These are phyloP conservation scores for Pinus albicaulis DNA, from an alignment of 75 land plant genomes.

Conservation along the genomic window DNA sequence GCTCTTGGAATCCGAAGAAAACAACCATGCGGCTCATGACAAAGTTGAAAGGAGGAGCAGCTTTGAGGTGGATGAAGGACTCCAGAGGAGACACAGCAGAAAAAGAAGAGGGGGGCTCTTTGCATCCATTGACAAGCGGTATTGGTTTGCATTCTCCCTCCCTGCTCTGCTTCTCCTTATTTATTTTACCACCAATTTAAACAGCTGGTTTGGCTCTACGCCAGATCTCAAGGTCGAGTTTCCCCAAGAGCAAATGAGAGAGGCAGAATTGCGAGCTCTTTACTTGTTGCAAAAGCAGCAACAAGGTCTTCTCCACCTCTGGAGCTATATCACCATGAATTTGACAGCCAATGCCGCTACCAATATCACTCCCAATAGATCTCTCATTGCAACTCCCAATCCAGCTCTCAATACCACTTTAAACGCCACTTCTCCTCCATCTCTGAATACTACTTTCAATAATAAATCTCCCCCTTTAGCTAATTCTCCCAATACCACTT, in stretches of 20 bases:
- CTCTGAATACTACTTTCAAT: background rate
- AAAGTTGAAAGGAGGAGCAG: background rate
- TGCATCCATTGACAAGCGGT: slow-evolving; percentile 23
- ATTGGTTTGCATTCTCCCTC: slow-evolving; percentile 26
- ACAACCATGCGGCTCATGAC: background rate
- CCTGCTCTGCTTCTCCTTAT: slow-evolving; percentile 26
- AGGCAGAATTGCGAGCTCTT: slow-evolving; percentile 60
- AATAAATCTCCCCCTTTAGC: background rate
- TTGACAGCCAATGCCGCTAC: slow-evolving; percentile 6
- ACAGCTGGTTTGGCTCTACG: slow-evolving; percentile 1
- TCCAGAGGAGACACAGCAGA: slow-evolving; percentile 3
- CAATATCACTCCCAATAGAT: background rate
- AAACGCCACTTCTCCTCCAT: background rate
- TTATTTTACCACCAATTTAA: slow-evolving; percentile 1
- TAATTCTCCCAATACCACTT: background rate
- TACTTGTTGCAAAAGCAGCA: slow-evolving; percentile 58
- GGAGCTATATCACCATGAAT: slow-evolving; percentile 21
- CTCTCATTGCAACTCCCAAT: background rate
- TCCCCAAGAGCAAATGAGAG: slow-evolving; percentile 11
- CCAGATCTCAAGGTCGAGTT: background rate
- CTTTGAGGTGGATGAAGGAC: slow-evolving; percentile 7
- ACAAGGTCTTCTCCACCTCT: slow-evolving; percentile 30
- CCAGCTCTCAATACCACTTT: background rate
- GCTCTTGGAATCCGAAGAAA: background rate
- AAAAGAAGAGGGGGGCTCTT: background rate